Conservation (phyloP, 805 yeast genomes). For the Metschnikowia drakensbergensis region DNA sequence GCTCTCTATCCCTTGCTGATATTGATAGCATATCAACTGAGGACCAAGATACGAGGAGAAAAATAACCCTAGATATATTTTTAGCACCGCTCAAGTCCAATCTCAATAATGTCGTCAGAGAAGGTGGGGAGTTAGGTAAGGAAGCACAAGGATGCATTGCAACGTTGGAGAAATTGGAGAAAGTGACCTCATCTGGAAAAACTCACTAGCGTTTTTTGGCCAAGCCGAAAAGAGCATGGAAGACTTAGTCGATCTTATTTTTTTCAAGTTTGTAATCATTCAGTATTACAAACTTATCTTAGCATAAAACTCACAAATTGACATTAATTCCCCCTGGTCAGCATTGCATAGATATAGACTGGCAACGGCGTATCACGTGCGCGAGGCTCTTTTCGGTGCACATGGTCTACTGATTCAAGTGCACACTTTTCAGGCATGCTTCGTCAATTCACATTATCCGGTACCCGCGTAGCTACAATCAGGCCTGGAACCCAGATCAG, state of each 20-base stretch:
- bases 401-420: not conserved
- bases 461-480: not conserved
- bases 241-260: no score
- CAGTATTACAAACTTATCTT: not conserved
- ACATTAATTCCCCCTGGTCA: not conserved
- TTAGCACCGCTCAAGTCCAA: conserved; percentile 47
- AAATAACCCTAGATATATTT: conserved; percentile 52
- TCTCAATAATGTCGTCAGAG: conserved; percentile 49
- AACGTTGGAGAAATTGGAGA: conserved; percentile 11
- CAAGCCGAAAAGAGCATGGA: no score
- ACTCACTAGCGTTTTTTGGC: not conserved
- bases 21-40: conserved; percentile 52
- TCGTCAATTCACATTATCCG: not conserved
- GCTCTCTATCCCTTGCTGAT: conserved; percentile 30
- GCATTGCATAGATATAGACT: not conserved
- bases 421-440: not conserved
- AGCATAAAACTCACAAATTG: not conserved
- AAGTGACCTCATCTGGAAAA: not conserved
- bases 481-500: not conserved
- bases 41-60: conserved; percentile 54
- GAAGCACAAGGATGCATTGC: conserved; percentile 32
- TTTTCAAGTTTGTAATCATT: no score
- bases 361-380: not conserved
- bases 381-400: not conserved
- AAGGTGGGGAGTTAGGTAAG: conserved; percentile 71